These are phyloP conservation scores for Solanum tarijense DNA, from an alignment of 257 asterid genomes.

Conservation along the genomic window DNA sequence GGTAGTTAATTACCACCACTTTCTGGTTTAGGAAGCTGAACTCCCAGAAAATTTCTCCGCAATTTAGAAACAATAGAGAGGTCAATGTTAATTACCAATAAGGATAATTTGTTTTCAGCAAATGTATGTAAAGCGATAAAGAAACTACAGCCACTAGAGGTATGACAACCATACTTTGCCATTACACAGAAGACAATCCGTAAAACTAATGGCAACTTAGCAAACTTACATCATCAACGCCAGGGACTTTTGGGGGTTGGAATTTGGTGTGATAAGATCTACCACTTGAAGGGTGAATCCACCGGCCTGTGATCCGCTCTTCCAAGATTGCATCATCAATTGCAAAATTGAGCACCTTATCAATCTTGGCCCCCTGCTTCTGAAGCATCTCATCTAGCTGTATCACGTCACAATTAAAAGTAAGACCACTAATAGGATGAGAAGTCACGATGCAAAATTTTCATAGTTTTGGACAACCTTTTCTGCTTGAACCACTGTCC, in stretches of 20 bases:
- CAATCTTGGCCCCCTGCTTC: constrained; percentile 69
- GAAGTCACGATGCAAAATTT: not conserved
- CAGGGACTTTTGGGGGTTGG: constrained; percentile 74
- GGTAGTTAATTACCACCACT: not conserved
- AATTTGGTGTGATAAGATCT: constrained; percentile 76
- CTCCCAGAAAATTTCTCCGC: not conserved
- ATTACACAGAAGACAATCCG: not conserved
- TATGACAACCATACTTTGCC: not conserved
- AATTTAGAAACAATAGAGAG: not conserved
- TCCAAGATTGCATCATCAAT: constrained; percentile 89
- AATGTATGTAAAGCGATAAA: not conserved
- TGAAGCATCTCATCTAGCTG: constrained; percentile 97
- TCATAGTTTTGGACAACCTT: constrained; percentile 36
- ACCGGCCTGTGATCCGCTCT: constrained; percentile 96
- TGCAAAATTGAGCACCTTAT: constrained; percentile 90
- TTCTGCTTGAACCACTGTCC: constrained; percentile 88
- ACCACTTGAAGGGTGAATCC: constrained; percentile 98
- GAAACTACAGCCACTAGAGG: not conserved
- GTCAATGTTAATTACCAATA: not conserved
- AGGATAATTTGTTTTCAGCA: not conserved
- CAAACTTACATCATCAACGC: constrained; percentile 68
- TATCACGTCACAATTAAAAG: not conserved
- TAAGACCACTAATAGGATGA: not conserved
- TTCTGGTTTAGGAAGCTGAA: not conserved
- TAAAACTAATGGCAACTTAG: not conserved